Evolutionary conservation across 2,329 filamentous ascomycete species (phyloP).

Genomic region (Aspergillaceae sp.): DNA sequence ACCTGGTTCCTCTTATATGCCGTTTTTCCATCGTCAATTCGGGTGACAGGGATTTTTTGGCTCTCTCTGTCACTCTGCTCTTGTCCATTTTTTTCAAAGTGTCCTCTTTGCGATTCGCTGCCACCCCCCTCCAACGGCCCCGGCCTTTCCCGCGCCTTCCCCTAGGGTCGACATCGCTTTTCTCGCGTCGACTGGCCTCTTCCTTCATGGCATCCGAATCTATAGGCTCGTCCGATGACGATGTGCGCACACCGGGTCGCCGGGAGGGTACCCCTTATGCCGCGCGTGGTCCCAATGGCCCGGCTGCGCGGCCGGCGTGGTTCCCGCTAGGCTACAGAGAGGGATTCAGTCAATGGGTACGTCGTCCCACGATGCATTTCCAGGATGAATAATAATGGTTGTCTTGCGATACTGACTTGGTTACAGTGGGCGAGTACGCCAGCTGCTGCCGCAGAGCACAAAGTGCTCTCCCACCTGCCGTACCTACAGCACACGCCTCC

Average conservation of each 20-base stretch:
- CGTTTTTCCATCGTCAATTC: background rate
- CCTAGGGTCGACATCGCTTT: conserved; percentile 8
- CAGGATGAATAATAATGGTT: background rate
- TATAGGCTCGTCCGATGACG: conserved; percentile 23
- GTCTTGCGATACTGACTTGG: background rate
- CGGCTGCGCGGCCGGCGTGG: conserved; percentile 36
- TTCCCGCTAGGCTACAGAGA: conserved; percentile 91
- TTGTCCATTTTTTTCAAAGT: conserved; percentile 16
- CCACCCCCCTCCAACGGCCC: conserved; percentile 14
- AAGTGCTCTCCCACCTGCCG: conserved; percentile 77
- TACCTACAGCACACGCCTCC: conserved; percentile 62
- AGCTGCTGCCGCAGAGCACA: conserved; percentile 75
- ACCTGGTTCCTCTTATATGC: background rate
- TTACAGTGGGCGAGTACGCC: conserved; percentile 75
- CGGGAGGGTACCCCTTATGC: conserved; percentile 22
- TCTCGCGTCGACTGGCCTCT: conserved; percentile 10
- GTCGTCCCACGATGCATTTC: conserved; percentile 21
- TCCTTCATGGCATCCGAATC: conserved; percentile 31
- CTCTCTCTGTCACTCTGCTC: conserved; percentile 15
- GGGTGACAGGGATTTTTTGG: conserved; percentile 16
- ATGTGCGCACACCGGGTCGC: conserved; percentile 14
- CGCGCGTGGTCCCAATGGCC: conserved; percentile 22
- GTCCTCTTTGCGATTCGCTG: conserved; percentile 17
- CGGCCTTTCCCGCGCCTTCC: conserved; percentile 11
- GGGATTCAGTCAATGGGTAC: conserved; percentile 81